A percentile compares a stretch with the other conserved stretches of the same genome.
Conservation (phyloP, 768 basidiomycete species). For the Tricholomella constricta region DNA sequence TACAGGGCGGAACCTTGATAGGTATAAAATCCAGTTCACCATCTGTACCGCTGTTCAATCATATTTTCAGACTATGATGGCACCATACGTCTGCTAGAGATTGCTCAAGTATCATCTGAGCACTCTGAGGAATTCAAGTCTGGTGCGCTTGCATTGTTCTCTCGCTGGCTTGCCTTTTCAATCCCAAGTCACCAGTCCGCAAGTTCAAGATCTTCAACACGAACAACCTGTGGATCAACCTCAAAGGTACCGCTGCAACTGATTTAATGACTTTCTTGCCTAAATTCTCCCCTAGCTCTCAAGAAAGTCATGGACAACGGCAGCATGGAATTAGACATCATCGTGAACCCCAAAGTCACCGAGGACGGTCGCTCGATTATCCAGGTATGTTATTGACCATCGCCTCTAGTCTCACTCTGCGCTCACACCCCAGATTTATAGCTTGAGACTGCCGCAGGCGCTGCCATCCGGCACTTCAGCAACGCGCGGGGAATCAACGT, state of each 20-base stretch:
- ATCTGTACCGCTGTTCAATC: background rate
- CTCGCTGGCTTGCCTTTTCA: slow-evolving; percentile 2
- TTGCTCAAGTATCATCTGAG: slow-evolving; percentile 80
- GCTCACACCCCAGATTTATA: slow-evolving; percentile 15
- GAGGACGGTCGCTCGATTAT: slow-evolving; percentile 73
- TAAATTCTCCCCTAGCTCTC: slow-evolving; percentile 44
- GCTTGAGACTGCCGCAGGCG: slow-evolving; percentile 81
- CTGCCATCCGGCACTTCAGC: slow-evolving; percentile 81
- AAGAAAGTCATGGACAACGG: slow-evolving; percentile 74
- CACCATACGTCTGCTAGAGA: slow-evolving; percentile 72
- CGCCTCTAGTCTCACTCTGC: background rate
- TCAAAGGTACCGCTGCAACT: background rate
- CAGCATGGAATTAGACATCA: slow-evolving; percentile 75
- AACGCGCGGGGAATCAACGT: slow-evolving; percentile 81
- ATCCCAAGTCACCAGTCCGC: slow-evolving; percentile 36
- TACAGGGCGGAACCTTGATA: slow-evolving; percentile 71
- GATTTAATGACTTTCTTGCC: background rate
- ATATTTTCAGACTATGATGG: slow-evolving; percentile 64
- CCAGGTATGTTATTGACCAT: slow-evolving; percentile 49
- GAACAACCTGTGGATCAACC: slow-evolving; percentile 63
- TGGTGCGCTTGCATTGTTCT: slow-evolving; percentile 29
- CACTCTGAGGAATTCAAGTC: slow-evolving; percentile 85
- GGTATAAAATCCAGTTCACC: slow-evolving; percentile 21
- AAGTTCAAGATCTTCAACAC: slow-evolving; percentile 86
- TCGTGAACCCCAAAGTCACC: slow-evolving; percentile 70